Evolutionary conservation across 768 basidiomycete species (phyloP), one percentile per base, ranked within the genome.

Genomic region (Leucosporidium creatinivorum): DNA sequence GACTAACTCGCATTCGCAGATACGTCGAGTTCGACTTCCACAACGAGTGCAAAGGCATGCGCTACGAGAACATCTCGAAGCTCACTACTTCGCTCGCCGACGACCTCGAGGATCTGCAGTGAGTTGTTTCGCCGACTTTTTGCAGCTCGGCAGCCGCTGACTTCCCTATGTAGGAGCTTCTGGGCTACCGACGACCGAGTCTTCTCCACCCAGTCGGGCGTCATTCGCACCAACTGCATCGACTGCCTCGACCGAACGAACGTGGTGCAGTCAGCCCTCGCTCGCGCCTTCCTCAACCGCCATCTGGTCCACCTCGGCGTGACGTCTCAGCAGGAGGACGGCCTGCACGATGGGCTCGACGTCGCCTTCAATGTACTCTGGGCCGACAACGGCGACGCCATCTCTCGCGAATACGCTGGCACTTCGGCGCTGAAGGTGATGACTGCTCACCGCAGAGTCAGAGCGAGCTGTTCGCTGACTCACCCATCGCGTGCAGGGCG

Each of bases 341-440:
- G 83, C 69, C 58, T 82, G 83, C 67, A 81, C 83, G 50, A 66
- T 52, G 86, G 85, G 58, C 83, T 84, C 63, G 91, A 94, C 73
- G 72, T 84, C 23, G 83, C 85, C 23, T 90, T 93, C 76, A 93
- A 91, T 70, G 85, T 89, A 89, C 89, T 91, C 23, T 99, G 96
- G 96, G 96, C 96, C 3, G 96, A 98, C 76, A 98, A 98, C 73
- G 96, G 96, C 0, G 96, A 99, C 76, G 88, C 91, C 8, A 89
- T 96, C 66, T 23, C 51, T 28, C 64, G 62, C 68, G 48, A 75
- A 60, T 77, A 78, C 75, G 90, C 96, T 55, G 94, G 96, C 26
- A 98, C 96, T 0, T 94, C 91, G 31, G 96, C 96, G 6, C 80
- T 98, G 52, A 99, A 98, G 83, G 93, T 58, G 57, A 44, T n/a